Evolutionary conservation across 768 basidiomycete genomes (phyloP).

Genomic region (Saitozyma podzolica): DNA sequence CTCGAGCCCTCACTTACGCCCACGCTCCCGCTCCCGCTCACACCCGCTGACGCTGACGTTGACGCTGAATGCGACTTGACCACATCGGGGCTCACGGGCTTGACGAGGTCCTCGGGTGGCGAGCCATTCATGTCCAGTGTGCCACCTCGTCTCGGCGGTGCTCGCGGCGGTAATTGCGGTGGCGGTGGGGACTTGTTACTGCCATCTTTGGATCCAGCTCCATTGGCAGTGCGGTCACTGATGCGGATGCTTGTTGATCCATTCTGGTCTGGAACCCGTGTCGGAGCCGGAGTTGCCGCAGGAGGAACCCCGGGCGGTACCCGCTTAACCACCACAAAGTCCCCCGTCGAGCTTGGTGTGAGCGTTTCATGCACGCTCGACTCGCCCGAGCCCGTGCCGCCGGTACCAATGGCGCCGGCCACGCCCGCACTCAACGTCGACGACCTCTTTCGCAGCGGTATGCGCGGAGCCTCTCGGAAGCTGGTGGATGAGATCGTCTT

Average conservation of each 20-base stretch:
- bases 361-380: conserved; percentile 5
- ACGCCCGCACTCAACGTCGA: background rate
- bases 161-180: conserved; percentile 21
- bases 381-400: background rate
- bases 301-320: too few relatives aligned
- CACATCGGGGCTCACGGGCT: conserved; percentile 18
- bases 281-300: too few relatives aligned
- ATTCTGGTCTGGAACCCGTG: too few relatives aligned
- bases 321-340: conserved; percentile 29
- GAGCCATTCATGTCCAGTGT: conserved; percentile 27
- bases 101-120: conserved; percentile 21
- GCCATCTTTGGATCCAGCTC: too few relatives aligned
- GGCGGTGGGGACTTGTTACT: background rate
- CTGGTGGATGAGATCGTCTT: too few relatives aligned
- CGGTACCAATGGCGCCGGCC: background rate
- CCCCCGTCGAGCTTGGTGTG: conserved; percentile 36
- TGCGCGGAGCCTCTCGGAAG: too few relatives aligned
- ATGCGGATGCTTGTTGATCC: too few relatives aligned
- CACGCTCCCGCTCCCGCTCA: too few relatives aligned
- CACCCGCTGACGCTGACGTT: background rate
- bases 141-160: background rate
- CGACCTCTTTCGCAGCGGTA: background rate
- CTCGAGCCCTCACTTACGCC: too few relatives aligned
- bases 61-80: background rate
- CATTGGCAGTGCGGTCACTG: too few relatives aligned